Evolutionary conservation across 176 grass and related monocot species (phyloP).

Genomic region (Urochloa ruziziensis): DNA sequence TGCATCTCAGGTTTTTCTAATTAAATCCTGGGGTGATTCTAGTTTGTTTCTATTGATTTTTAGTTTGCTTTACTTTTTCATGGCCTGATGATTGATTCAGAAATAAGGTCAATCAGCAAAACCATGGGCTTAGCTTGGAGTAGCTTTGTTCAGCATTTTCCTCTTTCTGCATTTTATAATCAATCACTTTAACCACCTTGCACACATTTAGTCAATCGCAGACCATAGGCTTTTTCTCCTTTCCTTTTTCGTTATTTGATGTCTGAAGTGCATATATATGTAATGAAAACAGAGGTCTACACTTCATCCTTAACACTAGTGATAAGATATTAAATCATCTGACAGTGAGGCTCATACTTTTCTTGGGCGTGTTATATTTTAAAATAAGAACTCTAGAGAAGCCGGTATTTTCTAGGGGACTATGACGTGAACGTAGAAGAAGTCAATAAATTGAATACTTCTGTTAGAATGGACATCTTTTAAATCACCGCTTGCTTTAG

Average conservation of each 20-base stretch:
- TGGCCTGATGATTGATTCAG: neutral
- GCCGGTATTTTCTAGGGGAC: neutral
- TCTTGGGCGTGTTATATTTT: neutral
- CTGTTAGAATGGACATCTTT: neutral
- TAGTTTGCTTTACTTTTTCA: neutral
- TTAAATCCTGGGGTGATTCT: neutral
- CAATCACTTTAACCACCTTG: neutral
- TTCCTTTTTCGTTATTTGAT: neutral
- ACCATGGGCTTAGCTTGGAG: neutral
- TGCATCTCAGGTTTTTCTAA: neutral
- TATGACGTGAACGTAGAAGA: neutral
- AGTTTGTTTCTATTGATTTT: neutral
- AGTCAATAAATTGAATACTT: neutral
- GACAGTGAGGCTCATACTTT: neutral
- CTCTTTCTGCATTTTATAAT: neutral
- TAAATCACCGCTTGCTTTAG: neutral
- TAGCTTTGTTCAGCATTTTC: neutral
- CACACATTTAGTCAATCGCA: neutral
- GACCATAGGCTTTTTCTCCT: neutral
- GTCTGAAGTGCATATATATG: neutral
- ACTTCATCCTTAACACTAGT: neutral
- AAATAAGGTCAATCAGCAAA: constrained; percentile 1
- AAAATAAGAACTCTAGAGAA: neutral
- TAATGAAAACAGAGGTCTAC: constrained; percentile 3
- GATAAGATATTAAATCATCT: neutral